phyloP scores from a whole-genome alignment of 305 asterid genomes.

The Solanum hybrid region DNA sequence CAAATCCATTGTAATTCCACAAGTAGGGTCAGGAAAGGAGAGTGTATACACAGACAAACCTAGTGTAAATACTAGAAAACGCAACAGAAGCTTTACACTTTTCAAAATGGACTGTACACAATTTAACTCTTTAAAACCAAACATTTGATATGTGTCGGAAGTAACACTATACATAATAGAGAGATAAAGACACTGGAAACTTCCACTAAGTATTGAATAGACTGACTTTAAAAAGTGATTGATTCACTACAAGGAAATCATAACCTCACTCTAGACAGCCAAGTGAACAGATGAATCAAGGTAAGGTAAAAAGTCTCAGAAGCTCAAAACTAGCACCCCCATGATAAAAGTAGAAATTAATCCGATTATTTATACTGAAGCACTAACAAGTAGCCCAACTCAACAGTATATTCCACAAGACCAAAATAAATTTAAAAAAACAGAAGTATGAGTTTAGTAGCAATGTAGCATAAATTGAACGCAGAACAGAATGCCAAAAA shows the following conservation, averaged over 20 bases:
- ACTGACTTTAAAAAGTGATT: neutral
- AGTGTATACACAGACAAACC: neutral
- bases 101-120: neutral
- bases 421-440: neutral
- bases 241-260: neutral
- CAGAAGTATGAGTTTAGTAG: neutral
- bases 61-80: neutral
- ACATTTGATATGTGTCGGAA: neutral
- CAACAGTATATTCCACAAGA: neutral
- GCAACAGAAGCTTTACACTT: neutral
- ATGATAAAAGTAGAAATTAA: neutral
- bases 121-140: neutral
- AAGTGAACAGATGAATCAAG: neutral
- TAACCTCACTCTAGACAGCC: neutral
- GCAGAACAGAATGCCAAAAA: neutral
- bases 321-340: neutral
- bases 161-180: neutral
- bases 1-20: neutral
- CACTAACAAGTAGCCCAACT: neutral
- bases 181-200: neutral
- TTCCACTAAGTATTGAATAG: neutral
- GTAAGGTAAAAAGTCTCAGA: neutral
- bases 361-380: neutral
- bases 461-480: neutral
- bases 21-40: neutral